phyloP scores from a whole-genome alignment of 768 basidiomycete species.

The Tulasnella sp. region DNA sequence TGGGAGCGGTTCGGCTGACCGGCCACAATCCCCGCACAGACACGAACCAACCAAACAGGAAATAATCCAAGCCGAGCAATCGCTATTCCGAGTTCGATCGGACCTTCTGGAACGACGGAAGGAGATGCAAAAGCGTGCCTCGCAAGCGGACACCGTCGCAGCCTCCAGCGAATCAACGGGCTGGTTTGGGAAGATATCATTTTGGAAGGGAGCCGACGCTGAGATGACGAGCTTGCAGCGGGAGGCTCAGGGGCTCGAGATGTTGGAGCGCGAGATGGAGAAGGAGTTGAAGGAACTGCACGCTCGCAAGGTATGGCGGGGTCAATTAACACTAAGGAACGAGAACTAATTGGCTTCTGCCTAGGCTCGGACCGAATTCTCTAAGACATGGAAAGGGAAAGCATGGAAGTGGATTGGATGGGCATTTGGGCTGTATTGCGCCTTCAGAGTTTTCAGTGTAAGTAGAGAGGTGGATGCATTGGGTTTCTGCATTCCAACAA shows the following conservation, averaged over 20 bases:
- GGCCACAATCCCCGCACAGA: background rate
- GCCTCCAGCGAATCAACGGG: background rate
- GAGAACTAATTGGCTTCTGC: constrained; percentile 39
- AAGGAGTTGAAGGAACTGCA: constrained; percentile 1
- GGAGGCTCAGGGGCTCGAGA: constrained; percentile 53
- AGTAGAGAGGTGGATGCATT: constrained; percentile 21
- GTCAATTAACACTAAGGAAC: constrained; percentile 23
- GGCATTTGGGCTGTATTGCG: constrained; percentile 56
- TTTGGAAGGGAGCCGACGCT: constrained; percentile 3
- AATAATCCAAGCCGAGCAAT: constrained; percentile 16
- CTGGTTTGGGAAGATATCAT: background rate
- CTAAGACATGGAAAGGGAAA: constrained; percentile 44
- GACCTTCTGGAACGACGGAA: constrained; percentile 17
- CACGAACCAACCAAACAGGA: constrained; percentile 16
- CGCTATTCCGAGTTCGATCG: constrained; percentile 16
- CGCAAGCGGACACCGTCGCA: background rate
- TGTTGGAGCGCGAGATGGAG: constrained; percentile 55
- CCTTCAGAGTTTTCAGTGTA: constrained; percentile 50
- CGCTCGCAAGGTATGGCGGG: background rate
- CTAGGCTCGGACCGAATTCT: constrained; percentile 38
- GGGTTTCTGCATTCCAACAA: background rate
- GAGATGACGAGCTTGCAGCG: constrained; percentile 27
- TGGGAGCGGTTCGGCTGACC: constrained; percentile 19
- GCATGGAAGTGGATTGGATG: constrained; percentile 36
- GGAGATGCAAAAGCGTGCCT: constrained; percentile 9